phyloP scores from a whole-genome alignment of 2,329 filamentous ascomycete genomes.

The Botrytis porri region DNA sequence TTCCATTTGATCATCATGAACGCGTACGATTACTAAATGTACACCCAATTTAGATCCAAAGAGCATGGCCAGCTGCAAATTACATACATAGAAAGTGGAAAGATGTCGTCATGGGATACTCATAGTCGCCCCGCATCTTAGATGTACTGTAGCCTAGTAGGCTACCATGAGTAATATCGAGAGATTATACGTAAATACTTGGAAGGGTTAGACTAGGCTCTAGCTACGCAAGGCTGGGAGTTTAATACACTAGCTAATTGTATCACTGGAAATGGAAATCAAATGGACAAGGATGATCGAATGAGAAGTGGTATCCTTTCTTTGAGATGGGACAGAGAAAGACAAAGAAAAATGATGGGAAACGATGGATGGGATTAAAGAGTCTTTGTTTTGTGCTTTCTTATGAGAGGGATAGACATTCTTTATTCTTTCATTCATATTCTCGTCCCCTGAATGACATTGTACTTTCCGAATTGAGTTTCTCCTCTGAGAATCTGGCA shows the following conservation, averaged over 20 bases:
- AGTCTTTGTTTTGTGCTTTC: neutral
- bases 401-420: neutral
- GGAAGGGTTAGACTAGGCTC: neutral
- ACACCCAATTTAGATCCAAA: neutral
- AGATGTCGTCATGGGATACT: neutral
- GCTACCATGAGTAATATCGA: neutral
- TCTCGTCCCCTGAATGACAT: neutral
- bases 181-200: neutral
- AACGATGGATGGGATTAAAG: neutral
- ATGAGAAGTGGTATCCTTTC: neutral
- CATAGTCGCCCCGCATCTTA: neutral
- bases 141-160: slow-evolving; percentile 8
- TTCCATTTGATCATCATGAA: neutral
- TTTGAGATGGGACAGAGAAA: neutral
- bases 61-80: neutral
- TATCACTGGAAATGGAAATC: neutral
- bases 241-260: neutral
- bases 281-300: neutral
- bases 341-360: neutral
- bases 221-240: neutral
- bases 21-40: neutral
- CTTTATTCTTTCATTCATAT: neutral
- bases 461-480: neutral
- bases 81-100: neutral
- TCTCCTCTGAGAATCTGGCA: neutral